Base-by-base conservation (phyloP, 495 filamentous ascomycete genomes). In the Sabuloglossum arenarium region DNA sequence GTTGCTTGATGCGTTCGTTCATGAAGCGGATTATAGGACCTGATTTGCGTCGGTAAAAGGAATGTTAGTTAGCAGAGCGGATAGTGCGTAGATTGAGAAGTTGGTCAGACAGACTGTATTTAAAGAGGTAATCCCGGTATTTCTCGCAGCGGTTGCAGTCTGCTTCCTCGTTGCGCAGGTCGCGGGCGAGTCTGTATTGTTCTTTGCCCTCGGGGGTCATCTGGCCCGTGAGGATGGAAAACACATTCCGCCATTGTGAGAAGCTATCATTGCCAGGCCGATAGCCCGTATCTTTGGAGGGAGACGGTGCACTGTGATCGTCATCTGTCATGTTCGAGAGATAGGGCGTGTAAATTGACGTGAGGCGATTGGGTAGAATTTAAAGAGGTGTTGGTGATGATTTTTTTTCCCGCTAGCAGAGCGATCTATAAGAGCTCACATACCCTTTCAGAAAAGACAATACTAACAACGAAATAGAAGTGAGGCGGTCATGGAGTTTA, bases 21-120 rank as follows among this genome's bases (percentile, higher is more conserved):
- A 98, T 68, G 74, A 89, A 98, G 31, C 82, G 81, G 56, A 98
- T 78, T 46, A 83, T 80, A 19, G 91, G 91, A 59, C 84, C 79
- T 76, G 52, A 9, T 42, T 21, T 10, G 11, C 31, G 51, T 43
- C 29, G 53, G 23, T 19, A 29, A 23, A 23, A 10, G 54, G 55
- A 12, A 23, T 23, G 32, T 54, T 32, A 54, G 32, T 19, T 31
- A 23, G 32, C 11, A 21, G 12, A 31, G n/a, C n/a, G n/a, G n/a
- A n/a, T n/a, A n/a, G n/a, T n/a, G n/a, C 19, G 11, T 4, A 32
- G 19, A 24, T 3, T 37, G 28, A 45, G 28, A n/a, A 46, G 27
- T 21, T 23, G 37, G 24, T 32, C n/a, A 27, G n/a, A 60, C 68
- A 62, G 64, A 80, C 77, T 87, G 71, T 86, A 82, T 59, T 81